A percentile compares a stretch with the other conserved stretches of the same genome.
Evolutionary conservation across 352 stramenopile species (phyloP).

Genomic region (Pythium scleroteichum): DNA sequence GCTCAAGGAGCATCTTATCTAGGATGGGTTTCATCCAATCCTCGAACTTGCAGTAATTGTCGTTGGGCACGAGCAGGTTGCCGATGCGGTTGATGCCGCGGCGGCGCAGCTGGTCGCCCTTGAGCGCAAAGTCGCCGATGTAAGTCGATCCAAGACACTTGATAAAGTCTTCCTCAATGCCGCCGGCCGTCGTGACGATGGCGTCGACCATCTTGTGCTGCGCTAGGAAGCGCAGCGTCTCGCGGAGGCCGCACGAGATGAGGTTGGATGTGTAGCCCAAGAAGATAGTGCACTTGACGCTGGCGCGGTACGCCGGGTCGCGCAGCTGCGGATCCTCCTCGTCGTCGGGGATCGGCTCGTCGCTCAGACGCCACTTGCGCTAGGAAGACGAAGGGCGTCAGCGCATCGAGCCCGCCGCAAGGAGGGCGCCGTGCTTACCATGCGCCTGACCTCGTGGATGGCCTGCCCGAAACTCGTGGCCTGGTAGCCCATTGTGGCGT

Average conservation of each 20-base stretch:
- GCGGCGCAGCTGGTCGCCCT: conserved; percentile 89
- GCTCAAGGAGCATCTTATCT: conserved; percentile 97
- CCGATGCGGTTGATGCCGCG: conserved; percentile 99
- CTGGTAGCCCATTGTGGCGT: conserved; percentile 92
- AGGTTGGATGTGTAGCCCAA: conserved; percentile 99
- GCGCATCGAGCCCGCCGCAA: too few species aligned
- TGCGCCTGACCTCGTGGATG: conserved; percentile 98
- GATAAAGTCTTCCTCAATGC: conserved; percentile 99
- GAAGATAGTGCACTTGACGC: conserved; percentile 98
- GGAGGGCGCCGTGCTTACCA: conserved; percentile 47
- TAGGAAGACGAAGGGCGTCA: neutral
- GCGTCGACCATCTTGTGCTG: conserved; percentile 99
- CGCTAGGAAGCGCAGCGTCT: conserved; percentile 97
- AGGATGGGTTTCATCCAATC: conserved; percentile 97
- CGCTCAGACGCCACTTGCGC: conserved; percentile 95
- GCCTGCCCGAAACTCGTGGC: conserved; percentile 96
- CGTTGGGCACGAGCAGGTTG: conserved; percentile 99
- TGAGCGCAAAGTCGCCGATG: conserved; percentile 97
- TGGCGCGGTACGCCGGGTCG: conserved; percentile 73
- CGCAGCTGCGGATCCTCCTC: conserved; percentile 92
- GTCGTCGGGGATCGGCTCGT: conserved; percentile 91
- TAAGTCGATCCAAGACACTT: conserved; percentile 99
- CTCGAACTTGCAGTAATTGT: conserved; percentile 99
- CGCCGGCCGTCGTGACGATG: conserved; percentile 93
- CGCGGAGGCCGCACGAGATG: conserved; percentile 97